phyloP scores from a whole-genome alignment of 139 green algal species.

The Eudorina sp. region DNA sequence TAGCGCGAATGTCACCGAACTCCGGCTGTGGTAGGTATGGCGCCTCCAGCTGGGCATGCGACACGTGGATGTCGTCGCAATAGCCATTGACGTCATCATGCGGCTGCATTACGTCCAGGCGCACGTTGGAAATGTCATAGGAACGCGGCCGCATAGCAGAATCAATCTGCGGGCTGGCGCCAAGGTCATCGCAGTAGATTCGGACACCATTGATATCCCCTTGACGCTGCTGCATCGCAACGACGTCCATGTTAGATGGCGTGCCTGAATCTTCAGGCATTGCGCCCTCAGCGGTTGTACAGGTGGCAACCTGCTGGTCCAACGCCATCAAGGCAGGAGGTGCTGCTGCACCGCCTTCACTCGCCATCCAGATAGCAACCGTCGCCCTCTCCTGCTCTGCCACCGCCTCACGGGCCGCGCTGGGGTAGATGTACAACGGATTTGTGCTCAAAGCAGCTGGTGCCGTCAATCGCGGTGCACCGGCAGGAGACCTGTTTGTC shows the following conservation, averaged over 20 bases:
- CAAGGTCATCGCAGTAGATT: not conserved
- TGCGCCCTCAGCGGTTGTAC: not conserved
- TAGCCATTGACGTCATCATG: not conserved
- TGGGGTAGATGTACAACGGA: conserved; percentile 26
- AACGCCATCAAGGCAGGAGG: not conserved
- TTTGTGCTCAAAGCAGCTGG: not conserved
- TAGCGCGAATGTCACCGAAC: not conserved
- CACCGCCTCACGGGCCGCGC: not conserved
- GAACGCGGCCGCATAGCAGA: not conserved
- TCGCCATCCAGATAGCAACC: conserved; percentile 24
- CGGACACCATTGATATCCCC: not conserved
- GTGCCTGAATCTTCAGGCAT: not conserved
- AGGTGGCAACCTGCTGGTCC: not conserved
- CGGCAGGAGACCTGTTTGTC: not conserved
- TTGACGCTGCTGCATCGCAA: not conserved
- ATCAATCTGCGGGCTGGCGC: not conserved
- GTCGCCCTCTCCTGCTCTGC: conserved; percentile 15
- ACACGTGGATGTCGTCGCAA: not conserved
- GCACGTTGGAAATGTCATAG: not conserved
- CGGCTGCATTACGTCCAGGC: not conserved
- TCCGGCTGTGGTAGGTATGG: not conserved
- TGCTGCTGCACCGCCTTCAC: not conserved
- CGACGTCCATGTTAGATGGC: not conserved
- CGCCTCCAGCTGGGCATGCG: not conserved
- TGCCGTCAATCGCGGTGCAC: not conserved